These are phyloP conservation scores for Pelagophyceae sp. DNA, from an alignment of 352 stramenopile species.

Conservation along the genomic window DNA sequence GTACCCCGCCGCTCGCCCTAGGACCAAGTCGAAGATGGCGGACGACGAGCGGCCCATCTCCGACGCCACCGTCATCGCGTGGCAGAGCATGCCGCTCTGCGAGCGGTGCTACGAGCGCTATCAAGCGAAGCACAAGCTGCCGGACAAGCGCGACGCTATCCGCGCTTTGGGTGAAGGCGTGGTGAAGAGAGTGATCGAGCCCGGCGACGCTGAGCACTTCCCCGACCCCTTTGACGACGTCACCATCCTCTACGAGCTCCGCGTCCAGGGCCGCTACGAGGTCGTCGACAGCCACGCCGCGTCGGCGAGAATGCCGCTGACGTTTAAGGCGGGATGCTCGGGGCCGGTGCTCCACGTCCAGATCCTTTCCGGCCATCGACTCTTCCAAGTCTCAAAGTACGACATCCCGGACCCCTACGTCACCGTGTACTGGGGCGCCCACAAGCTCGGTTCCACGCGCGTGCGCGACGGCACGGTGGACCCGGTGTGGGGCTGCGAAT, in stretches of 20 bases:
- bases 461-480: not conserved
- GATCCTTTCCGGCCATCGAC: not conserved
- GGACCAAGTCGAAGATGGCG: not conserved
- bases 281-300: not conserved
- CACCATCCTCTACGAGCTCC: not conserved
- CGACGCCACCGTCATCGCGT: not conserved
- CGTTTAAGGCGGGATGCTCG: not conserved
- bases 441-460: not conserved
- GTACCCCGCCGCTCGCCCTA: not conserved
- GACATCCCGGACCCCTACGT: constrained; percentile 7
- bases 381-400: not conserved
- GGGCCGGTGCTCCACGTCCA: not conserved
- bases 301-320: no score
- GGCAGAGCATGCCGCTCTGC: not conserved
- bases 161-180: not conserved
- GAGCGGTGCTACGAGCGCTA: constrained; percentile 11
- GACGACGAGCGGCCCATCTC: not conserved
- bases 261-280: not conserved
- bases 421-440: not conserved
- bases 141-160: not conserved
- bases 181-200: not conserved
- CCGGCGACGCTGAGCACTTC: not conserved
- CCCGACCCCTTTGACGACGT: not conserved
- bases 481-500: not conserved
- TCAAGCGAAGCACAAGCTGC: constrained; percentile 6